phyloP scores from a whole-genome alignment of 441 rosid species.

The Daphne laureola region DNA sequence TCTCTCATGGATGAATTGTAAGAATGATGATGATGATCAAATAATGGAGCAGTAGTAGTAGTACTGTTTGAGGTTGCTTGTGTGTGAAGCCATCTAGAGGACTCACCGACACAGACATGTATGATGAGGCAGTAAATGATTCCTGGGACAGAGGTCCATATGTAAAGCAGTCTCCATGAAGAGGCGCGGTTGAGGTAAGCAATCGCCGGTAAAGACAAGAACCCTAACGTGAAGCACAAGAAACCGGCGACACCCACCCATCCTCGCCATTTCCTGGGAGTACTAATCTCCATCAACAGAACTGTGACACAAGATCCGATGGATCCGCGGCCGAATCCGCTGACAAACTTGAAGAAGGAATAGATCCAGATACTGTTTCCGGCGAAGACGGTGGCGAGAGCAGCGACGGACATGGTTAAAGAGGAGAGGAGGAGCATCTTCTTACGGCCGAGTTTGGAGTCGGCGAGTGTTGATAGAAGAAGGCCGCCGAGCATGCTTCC shows the following conservation, averaged over 20 bases:
- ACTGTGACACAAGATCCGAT: slow-evolving; percentile 62
- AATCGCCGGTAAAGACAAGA: slow-evolving; percentile 47
- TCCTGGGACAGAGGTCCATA: slow-evolving; percentile 56
- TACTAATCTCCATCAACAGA: slow-evolving; percentile 54
- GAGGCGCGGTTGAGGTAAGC: slow-evolving; percentile 44
- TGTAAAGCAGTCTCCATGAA: slow-evolving; percentile 55
- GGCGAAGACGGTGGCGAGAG: slow-evolving; percentile 39
- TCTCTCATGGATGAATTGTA: slow-evolving; percentile 39
- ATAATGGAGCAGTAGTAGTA: no score
- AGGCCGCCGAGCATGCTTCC: slow-evolving; percentile 66
- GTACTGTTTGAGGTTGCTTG: slow-evolving; percentile 22
- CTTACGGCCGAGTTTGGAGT: slow-evolving; percentile 64
- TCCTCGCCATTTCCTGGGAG: slow-evolving; percentile 59
- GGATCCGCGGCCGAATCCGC: slow-evolving; percentile 62
- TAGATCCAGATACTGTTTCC: slow-evolving; percentile 68
- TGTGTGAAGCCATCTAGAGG: slow-evolving; percentile 72
- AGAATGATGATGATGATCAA: no score
- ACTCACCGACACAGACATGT: slow-evolving; percentile 43
- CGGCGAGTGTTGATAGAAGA: slow-evolving; percentile 51
- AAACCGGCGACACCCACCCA: slow-evolving; percentile 53
- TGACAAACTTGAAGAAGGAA: slow-evolving; percentile 38
- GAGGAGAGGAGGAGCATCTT: slow-evolving; percentile 54
- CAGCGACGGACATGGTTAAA: slow-evolving; percentile 40
- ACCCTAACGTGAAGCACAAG: slow-evolving; percentile 46
- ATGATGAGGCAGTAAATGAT: slow-evolving; percentile 35